These are phyloP conservation scores for Chimonanthus praecox DNA, from an alignment of 164 flowering plant species.

Conservation along the genomic window DNA sequence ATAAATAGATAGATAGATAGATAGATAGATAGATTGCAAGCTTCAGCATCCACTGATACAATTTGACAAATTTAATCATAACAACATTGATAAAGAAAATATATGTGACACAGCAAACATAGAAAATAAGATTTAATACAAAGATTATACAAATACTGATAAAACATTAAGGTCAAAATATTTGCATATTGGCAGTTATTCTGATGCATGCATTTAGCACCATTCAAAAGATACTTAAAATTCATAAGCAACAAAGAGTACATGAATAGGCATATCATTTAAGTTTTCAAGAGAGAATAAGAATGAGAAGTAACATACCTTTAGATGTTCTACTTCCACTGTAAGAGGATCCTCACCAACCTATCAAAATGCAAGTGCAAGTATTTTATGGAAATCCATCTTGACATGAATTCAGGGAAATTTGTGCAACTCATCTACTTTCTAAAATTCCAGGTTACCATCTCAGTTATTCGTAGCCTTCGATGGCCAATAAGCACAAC, in stretches of 20 bases:
- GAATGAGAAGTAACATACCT: slow-evolving; percentile 39
- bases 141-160: not conserved
- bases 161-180: not conserved
- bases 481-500: slow-evolving; percentile 87
- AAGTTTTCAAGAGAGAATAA: not conserved
- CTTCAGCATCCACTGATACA: not conserved
- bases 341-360: slow-evolving; percentile 88
- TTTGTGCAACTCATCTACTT: too few relatives aligned
- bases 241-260: not conserved
- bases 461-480: slow-evolving; percentile 85
- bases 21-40: not conserved
- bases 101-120: too few relatives aligned
- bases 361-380: slow-evolving; percentile 32
- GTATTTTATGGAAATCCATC: not conserved
- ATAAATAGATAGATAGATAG: too few relatives aligned
- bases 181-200: not conserved
- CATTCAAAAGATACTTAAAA: not conserved
- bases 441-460: slow-evolving; percentile 47
- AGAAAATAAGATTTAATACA: not conserved
- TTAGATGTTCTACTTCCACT: slow-evolving; percentile 93
- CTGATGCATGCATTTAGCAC: not conserved
- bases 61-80: not conserved
- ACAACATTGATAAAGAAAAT: not conserved
- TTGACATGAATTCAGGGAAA: not conserved
- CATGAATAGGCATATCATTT: not conserved